Conservation (phyloP, 1,284 basidiomycete genomes). For the Leccinum ambiguum region DNA sequence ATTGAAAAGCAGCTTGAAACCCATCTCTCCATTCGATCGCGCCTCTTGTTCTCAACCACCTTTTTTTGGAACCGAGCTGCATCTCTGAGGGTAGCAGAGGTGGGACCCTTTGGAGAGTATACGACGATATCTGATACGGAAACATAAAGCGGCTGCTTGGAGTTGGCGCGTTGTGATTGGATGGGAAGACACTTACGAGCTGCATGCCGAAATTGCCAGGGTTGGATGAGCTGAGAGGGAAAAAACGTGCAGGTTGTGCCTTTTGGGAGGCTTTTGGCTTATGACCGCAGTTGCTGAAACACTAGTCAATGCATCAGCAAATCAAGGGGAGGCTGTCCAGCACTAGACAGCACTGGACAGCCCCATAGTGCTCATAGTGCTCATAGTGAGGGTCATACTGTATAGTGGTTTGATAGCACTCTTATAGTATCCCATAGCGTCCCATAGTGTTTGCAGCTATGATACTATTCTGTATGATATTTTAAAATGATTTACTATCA, state of each 20-base stretch:
- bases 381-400: too few relatives aligned
- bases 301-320: conserved; percentile 11
- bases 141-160: conserved; percentile 51
- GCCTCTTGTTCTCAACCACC: conserved; percentile 40
- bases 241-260: conserved; percentile 48
- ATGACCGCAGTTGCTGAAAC: conserved; percentile 9
- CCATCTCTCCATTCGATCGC: conserved; percentile 34
- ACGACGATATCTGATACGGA: conserved; percentile 66
- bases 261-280: conserved; percentile 12
- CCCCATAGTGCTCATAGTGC: too few relatives aligned
- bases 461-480: too few relatives aligned
- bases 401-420: too few relatives aligned
- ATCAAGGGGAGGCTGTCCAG: too few relatives aligned
- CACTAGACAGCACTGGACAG: too few relatives aligned
- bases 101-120: conserved; percentile 49
- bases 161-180: conserved; percentile 9
- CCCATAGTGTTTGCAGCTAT: too few relatives aligned
- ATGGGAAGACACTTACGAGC: conserved; percentile 45
- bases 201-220: conserved; percentile 79
- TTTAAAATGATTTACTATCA: too few relatives aligned
- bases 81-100: conserved; percentile 40
- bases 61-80: conserved; percentile 38
- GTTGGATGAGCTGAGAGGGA: conserved; percentile 43
- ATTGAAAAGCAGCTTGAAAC: conserved; percentile 19
- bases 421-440: too few relatives aligned